Base-by-base conservation (phyloP, 768 basidiomycete species). In the Amanita thiersii region DNA sequence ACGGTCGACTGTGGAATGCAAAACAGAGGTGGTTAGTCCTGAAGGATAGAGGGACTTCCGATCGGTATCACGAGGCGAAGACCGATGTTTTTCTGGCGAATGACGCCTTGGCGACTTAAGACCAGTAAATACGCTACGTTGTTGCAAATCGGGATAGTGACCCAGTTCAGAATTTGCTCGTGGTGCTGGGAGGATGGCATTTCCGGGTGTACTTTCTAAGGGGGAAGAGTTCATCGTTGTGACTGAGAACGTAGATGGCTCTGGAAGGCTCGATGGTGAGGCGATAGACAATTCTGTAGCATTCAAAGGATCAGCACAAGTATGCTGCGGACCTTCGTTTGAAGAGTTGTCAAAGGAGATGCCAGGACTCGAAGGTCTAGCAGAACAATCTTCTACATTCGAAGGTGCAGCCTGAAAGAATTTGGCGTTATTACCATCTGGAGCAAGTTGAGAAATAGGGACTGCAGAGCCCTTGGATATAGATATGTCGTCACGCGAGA, bases 161-260 rank as follows among this genome's bases (percentile, higher is more conserved):
- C 87, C 87, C 32, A 87, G 66, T 56, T 87, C 87, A 19, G 88
- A 90, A 56, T 81, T 86, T 5, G 86, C 75, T 37, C 86, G 77
- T 46, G 72, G 73, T 15, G 59, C 57, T 56, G 57, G 55, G 11
- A 64, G 63, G 18, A 73, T 57, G 19, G 50, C 14, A 5, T 14
- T 12, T 4, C 29, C 37, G 25, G 23, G n/a, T 5, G n/a, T 14
- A 21, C 11, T 46, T 29, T 65, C 67, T 39, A 55, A 44, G 30
- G 53, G 57, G 39, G 61, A 61, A 36, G 15, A 24, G 11, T 25
- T 23, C 18, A 77, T 63, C 4, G 72, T 77, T 14, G 65, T 79
- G 25, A 68, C 74, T 2, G 87, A 85, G 35, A 88, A 58, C 3
- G 79, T 75, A 7, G 74, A 69, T 12, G 75, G 70, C 50, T 75